phyloP scores from a whole-genome alignment of 2,329 filamentous ascomycete genomes.

The Trematosphaeria pertusa region DNA sequence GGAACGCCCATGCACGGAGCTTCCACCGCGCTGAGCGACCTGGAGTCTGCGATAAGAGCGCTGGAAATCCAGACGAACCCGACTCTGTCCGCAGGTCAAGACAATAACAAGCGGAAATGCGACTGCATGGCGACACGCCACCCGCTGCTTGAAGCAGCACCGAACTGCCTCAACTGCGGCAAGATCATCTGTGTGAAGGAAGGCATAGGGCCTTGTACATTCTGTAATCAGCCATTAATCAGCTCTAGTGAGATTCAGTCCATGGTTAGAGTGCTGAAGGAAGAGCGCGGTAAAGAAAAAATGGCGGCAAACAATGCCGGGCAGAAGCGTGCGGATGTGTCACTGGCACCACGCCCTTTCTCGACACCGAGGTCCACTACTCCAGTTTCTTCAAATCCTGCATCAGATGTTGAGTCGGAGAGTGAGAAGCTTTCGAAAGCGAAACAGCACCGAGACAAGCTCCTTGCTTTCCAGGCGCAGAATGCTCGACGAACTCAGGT shows the following conservation, averaged over 20 bases:
- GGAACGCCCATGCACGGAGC: slow-evolving; percentile 83
- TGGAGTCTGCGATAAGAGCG: slow-evolving; percentile 80
- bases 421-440: slow-evolving; percentile 72
- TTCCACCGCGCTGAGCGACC: slow-evolving; percentile 72
- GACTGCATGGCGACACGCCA: slow-evolving; percentile 89
- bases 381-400: slow-evolving; percentile 44
- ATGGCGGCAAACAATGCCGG: slow-evolving; percentile 80
- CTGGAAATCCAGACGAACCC: slow-evolving; percentile 95
- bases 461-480: slow-evolving; percentile 83
- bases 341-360: slow-evolving; percentile 67
- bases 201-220: slow-evolving; percentile 92
- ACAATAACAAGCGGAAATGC: slow-evolving; percentile 70
- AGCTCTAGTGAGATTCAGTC: slow-evolving; percentile 76
- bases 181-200: slow-evolving; percentile 96
- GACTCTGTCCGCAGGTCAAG: slow-evolving; percentile 61
- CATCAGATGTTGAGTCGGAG: slow-evolving; percentile 51
- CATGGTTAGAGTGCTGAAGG: slow-evolving; percentile 83
- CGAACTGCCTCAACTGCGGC: slow-evolving; percentile 90
- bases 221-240: slow-evolving; percentile 79
- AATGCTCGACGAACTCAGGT: slow-evolving; percentile 85
- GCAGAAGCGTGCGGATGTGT: slow-evolving; percentile 71
- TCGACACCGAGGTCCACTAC: slow-evolving; percentile 46
- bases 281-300: slow-evolving; percentile 85
- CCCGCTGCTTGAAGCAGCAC: slow-evolving; percentile 86
- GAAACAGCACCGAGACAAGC: slow-evolving; percentile 78